Conservation (phyloP, 768 basidiomycete species). For the Podaxis rugospora region DNA sequence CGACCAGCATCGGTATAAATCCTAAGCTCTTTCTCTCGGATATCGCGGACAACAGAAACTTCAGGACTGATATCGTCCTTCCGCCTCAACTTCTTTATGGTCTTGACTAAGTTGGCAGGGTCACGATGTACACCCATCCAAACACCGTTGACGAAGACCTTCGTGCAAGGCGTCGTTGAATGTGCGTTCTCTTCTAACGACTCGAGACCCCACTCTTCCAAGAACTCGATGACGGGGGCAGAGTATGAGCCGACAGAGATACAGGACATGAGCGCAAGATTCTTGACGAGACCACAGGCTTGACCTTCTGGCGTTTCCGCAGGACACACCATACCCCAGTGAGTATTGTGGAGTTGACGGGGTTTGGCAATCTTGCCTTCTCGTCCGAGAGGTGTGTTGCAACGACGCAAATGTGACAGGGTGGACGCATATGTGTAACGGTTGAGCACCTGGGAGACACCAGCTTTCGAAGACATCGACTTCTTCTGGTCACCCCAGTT, state of each 20-base stretch:
- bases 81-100: slow-evolving; percentile 86
- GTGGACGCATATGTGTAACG: slow-evolving; percentile 99
- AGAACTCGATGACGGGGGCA: slow-evolving; percentile 94
- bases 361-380: slow-evolving; percentile 99
- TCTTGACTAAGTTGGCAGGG: slow-evolving; percentile 86
- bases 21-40: slow-evolving; percentile 90
- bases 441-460: slow-evolving; percentile 98
- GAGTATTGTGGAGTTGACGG: slow-evolving; percentile 97
- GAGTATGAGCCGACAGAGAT: slow-evolving; percentile 97
- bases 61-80: slow-evolving; percentile 95
- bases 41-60: slow-evolving; percentile 96
- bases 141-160: slow-evolving; percentile 98
- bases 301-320: slow-evolving; percentile 99
- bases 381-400: slow-evolving; percentile 96
- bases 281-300: slow-evolving; percentile 98
- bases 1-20: slow-evolving; percentile 96
- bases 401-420: slow-evolving; percentile 94
- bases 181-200: slow-evolving; percentile 92
- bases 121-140: slow-evolving; percentile 99
- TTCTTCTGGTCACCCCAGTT: slow-evolving; percentile 99
- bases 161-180: slow-evolving; percentile 79
- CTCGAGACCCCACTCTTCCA: slow-evolving; percentile 98
- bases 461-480: slow-evolving; percentile 95
- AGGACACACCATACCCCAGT: slow-evolving; percentile 99
- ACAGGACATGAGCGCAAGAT: slow-evolving; percentile 94